These are phyloP conservation scores for Leucocoprinus leucothites DNA, from an alignment of 768 basidiomycete genomes.

Conservation along the genomic window DNA sequence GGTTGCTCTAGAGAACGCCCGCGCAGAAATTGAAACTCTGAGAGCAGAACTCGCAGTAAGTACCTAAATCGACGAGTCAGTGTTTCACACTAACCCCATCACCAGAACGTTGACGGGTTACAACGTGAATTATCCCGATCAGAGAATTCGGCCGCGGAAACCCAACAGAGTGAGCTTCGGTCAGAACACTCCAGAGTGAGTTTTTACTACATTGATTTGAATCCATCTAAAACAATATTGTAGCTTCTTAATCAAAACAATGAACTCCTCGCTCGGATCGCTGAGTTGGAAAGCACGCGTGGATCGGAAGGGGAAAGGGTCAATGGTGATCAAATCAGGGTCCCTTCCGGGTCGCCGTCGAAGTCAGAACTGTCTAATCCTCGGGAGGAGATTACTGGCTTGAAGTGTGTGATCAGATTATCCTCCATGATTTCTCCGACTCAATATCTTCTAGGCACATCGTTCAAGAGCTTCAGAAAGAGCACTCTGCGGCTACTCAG, in stretches of 20 bases:
- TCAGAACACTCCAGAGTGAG: constrained; percentile 4
- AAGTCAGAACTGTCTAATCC: constrained; percentile 50
- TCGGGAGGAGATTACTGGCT: constrained; percentile 72
- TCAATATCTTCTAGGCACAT: constrained; percentile 57
- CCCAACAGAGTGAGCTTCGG: background rate
- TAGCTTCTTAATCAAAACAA: constrained; percentile 26
- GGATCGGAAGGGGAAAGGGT: constrained; percentile 70
- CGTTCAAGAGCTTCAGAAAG: constrained; percentile 84
- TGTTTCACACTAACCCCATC: background rate
- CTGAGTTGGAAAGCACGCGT: constrained; percentile 26
- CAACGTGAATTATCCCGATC: background rate
- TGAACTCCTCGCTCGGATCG: constrained; percentile 26
- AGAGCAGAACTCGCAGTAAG: constrained; percentile 76
- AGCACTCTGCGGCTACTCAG: constrained; percentile 60
- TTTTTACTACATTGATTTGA: background rate
- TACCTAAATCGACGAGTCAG: background rate
- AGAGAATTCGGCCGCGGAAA: background rate
- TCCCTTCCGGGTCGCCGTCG: constrained; percentile 31
- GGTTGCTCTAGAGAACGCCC: constrained; percentile 81
- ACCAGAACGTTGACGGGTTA: background rate
- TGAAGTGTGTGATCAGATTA: constrained; percentile 59
- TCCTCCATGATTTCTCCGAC: background rate
- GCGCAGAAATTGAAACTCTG: constrained; percentile 83
- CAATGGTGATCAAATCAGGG: constrained; percentile 27
- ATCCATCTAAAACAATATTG: background rate